A percentile compares a stretch with the other conserved stretches of the same genome.
Evolutionary conservation across 2,329 filamentous ascomycete genomes (phyloP).

Genomic region (Talaromyces pinophilus): DNA sequence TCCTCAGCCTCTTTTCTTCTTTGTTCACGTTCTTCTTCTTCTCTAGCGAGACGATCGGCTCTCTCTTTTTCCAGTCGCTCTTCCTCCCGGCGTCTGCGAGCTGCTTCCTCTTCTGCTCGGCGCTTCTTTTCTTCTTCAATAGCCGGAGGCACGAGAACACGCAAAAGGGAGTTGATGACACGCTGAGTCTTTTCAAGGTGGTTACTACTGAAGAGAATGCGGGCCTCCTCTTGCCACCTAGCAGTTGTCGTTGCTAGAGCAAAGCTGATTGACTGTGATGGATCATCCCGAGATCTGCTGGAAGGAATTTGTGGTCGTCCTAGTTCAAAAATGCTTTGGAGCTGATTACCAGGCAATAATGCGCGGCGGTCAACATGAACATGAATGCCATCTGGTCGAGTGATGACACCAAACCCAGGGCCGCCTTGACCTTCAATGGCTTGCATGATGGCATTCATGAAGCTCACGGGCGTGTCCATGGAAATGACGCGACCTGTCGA

Average conservation of each 20-base stretch:
- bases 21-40: constrained; percentile 72
- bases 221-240: constrained; percentile 87
- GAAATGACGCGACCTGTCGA: constrained; percentile 48
- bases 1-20: constrained; percentile 68
- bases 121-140: constrained; percentile 76
- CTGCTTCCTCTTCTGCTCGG: constrained; percentile 60
- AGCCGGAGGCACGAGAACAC: constrained; percentile 76
- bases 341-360: constrained; percentile 50
- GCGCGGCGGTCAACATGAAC: constrained; percentile 56
- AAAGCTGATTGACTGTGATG: constrained; percentile 74
- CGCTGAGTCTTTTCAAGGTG: constrained; percentile 69
- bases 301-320: constrained; percentile 34
- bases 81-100: constrained; percentile 61
- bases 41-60: constrained; percentile 64
- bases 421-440: constrained; percentile 52
- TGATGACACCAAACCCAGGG: constrained; percentile 46
- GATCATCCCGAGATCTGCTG: constrained; percentile 49
- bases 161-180: constrained; percentile 69
- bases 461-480: constrained; percentile 55
- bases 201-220: constrained; percentile 74
- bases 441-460: constrained; percentile 60
- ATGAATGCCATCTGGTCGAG: constrained; percentile 55
- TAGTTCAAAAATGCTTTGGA: constrained; percentile 52
- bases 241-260: constrained; percentile 67
- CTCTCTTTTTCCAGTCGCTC: constrained; percentile 61